Percentiles rank a stretch among this genome's conserved stretches.
phyloP scores from a whole-genome alignment of 2,329 filamentous ascomycete species.

The Cryphonectria nitschkei region DNA sequence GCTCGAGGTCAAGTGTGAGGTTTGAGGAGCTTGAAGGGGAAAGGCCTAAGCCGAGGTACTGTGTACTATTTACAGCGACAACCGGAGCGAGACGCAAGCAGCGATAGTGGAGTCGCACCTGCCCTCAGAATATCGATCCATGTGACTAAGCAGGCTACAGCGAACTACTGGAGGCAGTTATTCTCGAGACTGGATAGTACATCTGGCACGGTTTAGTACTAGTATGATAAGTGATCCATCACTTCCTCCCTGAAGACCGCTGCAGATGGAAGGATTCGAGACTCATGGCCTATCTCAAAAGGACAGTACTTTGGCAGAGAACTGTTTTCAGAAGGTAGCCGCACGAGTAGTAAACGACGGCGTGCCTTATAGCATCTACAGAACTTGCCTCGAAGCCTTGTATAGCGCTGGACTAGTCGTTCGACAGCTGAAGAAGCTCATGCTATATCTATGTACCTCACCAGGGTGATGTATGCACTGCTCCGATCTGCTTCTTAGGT shows the following conservation, averaged over 20 bases:
- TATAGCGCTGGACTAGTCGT: not conserved
- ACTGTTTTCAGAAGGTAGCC: not conserved
- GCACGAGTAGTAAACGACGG: not conserved
- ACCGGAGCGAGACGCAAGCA: not conserved
- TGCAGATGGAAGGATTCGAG: too few species aligned
- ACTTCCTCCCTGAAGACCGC: not conserved
- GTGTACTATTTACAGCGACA: not conserved
- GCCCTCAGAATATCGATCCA: not conserved
- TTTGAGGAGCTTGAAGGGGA: not conserved
- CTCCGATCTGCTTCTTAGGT: not conserved
- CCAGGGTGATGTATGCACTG: not conserved
- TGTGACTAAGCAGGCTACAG: slow-evolving; percentile 4
- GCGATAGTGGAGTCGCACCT: not conserved
- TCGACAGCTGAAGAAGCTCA: not conserved
- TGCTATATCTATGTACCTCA: not conserved
- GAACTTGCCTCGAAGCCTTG: not conserved
- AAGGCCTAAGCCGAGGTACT: slow-evolving; percentile 4
- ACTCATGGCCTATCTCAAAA: too few species aligned
- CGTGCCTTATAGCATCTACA: not conserved
- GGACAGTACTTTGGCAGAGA: not conserved
- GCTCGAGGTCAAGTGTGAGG: not conserved
- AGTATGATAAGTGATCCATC: not conserved
- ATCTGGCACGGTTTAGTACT: too few species aligned
- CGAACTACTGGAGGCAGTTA: too few species aligned
- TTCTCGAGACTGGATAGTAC: too few species aligned